These are phyloP conservation scores for Fremontodendron californicum DNA, from an alignment of 345 rosid genomes.

Conservation along the genomic window DNA sequence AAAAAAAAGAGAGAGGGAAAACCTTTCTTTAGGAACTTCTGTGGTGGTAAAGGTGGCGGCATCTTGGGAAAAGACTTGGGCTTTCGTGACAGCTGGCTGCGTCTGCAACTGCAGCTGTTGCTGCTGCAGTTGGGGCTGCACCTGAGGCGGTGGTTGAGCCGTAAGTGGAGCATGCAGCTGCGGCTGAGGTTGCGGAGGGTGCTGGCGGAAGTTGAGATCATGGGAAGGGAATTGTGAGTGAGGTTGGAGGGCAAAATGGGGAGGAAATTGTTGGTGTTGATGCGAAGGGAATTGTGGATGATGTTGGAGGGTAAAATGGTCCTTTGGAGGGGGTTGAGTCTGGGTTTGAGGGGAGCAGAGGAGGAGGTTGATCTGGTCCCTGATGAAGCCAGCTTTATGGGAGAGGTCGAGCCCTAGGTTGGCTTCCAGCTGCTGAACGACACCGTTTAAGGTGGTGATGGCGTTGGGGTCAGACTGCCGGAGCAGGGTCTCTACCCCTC, in stretches of 20 bases:
- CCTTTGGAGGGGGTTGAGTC: constrained; percentile 28
- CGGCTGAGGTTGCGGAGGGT: constrained; percentile 19
- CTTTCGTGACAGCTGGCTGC: constrained; percentile 4
- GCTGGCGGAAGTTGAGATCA: constrained; percentile 73
- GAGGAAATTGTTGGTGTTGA: constrained; percentile 40
- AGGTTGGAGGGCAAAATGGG: constrained; percentile 47
- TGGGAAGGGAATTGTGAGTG: constrained; percentile 40
- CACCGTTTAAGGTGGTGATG: constrained; percentile 61
- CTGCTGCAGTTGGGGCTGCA: constrained; percentile 3
- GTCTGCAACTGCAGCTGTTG: constrained; percentile 25
- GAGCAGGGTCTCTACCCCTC: constrained; percentile 72
- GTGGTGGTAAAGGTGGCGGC: constrained; percentile 12
- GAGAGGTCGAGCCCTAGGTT: constrained; percentile 77
- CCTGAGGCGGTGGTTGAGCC: constrained; percentile 26
- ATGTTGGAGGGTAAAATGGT: constrained; percentile 57
- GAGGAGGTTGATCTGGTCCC: constrained; percentile 74
- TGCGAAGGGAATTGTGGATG: constrained; percentile 38
- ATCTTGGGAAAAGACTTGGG: constrained; percentile 24
- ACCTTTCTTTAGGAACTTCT: constrained; percentile 67
- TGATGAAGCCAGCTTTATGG: constrained; percentile 74
- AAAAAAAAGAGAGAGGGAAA: constrained; percentile 27
- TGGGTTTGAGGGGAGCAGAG: constrained; percentile 50
- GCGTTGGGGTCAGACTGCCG: constrained; percentile 66
- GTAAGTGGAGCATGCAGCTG: constrained; percentile 25
- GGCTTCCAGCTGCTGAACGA: constrained; percentile 81